phyloP scores from a whole-genome alignment of 805 yeast genomes.

The Yarrowia porcina region DNA sequence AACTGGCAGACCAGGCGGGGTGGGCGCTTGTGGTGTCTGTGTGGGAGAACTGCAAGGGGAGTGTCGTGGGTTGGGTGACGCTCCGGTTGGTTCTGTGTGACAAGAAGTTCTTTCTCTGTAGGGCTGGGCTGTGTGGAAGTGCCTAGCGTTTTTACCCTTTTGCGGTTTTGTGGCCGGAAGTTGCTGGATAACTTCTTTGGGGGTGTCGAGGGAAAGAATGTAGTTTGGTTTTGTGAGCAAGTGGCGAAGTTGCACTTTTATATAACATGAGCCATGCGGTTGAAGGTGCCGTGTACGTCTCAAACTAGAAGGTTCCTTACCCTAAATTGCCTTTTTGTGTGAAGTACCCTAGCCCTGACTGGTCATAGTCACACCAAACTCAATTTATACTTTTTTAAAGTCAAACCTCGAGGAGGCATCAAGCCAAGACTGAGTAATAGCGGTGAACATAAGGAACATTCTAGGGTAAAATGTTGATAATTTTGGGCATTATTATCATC shows the following conservation, averaged over 20 bases:
- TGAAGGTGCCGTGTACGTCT: background rate
- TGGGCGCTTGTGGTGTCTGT: slow-evolving; percentile 1
- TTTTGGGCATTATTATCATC: no score
- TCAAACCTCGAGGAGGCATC: background rate
- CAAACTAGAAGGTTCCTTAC: background rate
- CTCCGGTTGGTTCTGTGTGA: slow-evolving; percentile 12
- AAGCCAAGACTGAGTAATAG: no score
- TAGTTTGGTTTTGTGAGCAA: background rate
- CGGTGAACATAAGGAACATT: no score
- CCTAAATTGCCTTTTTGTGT: background rate
- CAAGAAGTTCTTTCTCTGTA: background rate
- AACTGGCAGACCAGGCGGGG: slow-evolving; percentile 22
- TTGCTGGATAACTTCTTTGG: background rate
- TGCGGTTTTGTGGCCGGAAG: slow-evolving; percentile 2
- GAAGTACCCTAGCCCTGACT: slow-evolving; percentile 3
- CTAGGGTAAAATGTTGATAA: no score
- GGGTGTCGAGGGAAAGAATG: slow-evolving; percentile 5
- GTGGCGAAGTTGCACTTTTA: slow-evolving; percentile 1
- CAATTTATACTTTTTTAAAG: background rate
- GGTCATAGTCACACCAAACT: slow-evolving; percentile 20
- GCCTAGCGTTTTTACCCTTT: background rate
- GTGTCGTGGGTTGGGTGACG: background rate
- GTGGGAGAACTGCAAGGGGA: slow-evolving; percentile 18
- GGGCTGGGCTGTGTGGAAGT: background rate
- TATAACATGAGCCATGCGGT: slow-evolving; percentile 21